Evolutionary conservation across 768 basidiomycete genomes (phyloP), one percentile per base, ranked within the genome.

Genomic region (Calocera cornea): DNA sequence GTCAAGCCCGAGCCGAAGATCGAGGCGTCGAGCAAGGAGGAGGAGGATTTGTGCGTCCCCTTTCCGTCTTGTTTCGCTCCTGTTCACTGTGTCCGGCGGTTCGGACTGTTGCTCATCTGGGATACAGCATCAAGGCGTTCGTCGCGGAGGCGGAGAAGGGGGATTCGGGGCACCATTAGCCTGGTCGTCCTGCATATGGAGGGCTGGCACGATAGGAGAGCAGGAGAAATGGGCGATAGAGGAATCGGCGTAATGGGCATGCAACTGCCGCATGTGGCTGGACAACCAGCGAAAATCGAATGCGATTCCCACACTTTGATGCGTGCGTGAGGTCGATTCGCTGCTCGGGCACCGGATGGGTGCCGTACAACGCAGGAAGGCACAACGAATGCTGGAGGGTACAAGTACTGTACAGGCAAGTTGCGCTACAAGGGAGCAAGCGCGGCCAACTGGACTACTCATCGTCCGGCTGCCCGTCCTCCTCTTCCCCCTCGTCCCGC

Each of bases 121-220:
- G 54, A 2, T 5, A 19, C 31, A 92, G 90, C 75, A 90, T 92
- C 79, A 80, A 83, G 75, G 86, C 86, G 64, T 92, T 89, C 75
- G 83, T 92, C 69, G 85, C 83, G 67, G 89, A 90, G 74, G 90
- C 90, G 60, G 90, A 92, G 81, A 90, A 88, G 78, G 87, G 65
- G 27, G 69, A 66, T 65, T 63, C 38, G 64, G 64, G 47, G 67
- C 54, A 60, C 19, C 54, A 60, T 33, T 60, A 60, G 44, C 19
- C 44, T 47, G 8, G 7, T 8, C 44, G 44, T 5, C 36, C 44
- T 17, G 5, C 19, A 17, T 19, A 19, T 17, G 24, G 19, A 3
- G 44, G 44, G 19, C 16, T 8, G 44, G 19, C 19, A 19, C 19
- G 8, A 47, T 19, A 47, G 8, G 44, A 38, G 36, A 3, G 44